These are phyloP conservation scores for Colletotrichum abscissum DNA, from an alignment of 2,329 filamentous ascomycete genomes.

Conservation along the genomic window DNA sequence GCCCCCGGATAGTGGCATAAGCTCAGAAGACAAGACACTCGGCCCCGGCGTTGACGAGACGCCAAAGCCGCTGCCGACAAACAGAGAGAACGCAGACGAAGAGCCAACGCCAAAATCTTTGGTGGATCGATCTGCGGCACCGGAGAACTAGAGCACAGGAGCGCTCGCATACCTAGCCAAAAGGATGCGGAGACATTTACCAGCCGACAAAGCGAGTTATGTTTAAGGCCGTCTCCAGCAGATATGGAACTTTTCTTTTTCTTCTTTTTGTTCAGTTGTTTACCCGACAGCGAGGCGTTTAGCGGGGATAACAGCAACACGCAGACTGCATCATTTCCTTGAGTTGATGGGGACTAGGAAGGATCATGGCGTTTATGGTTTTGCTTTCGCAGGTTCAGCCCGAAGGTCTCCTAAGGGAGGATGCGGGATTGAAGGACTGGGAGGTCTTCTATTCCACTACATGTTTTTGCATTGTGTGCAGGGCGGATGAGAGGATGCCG, in stretches of 20 bases:
- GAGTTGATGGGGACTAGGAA: conserved; percentile 13
- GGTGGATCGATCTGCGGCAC: conserved; percentile 26
- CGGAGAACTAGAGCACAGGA: conserved; percentile 32
- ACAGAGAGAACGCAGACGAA: conserved; percentile 43
- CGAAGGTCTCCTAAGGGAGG: neutral
- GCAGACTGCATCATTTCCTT: conserved; percentile 37
- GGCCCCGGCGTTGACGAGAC: conserved; percentile 52
- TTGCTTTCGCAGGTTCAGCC: neutral
- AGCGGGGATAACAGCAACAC: conserved; percentile 31
- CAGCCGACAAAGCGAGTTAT: neutral
- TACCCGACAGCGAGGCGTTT: conserved; percentile 35
- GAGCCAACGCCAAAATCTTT: conserved; percentile 54
- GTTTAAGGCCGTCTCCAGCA: neutral
- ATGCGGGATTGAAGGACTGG: neutral
- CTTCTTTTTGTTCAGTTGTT: conserved; percentile 28
- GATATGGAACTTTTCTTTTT: conserved; percentile 20
- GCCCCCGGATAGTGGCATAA: conserved; percentile 43
- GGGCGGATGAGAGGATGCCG: conserved; percentile 8
- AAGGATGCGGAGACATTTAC: neutral
- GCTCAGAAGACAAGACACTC: conserved; percentile 34
- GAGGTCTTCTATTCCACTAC: conserved; percentile 5
- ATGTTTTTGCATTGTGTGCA: conserved; percentile 10
- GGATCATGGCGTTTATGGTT: conserved; percentile 27
- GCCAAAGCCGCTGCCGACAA: conserved; percentile 50
- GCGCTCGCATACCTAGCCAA: conserved; percentile 3